Base-by-base conservation (phyloP, 2,329 filamentous ascomycete genomes). In the Fusarium robinianum region DNA sequence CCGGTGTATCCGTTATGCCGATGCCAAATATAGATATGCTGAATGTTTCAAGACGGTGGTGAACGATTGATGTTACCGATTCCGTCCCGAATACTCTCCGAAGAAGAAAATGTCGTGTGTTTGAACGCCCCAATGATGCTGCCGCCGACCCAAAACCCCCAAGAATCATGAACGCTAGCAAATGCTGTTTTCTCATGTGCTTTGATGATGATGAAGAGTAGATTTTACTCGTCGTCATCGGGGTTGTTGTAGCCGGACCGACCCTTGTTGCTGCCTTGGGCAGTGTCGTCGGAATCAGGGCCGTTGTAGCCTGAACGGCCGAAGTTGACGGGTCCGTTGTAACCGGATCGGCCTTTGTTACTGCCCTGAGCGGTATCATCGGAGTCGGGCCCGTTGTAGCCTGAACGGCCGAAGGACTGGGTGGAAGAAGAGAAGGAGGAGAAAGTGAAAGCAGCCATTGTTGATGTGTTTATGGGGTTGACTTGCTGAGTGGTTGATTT, bases 221-320 rank as follows among this genome's bases (percentile, higher is more conserved):
- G n/a, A n/a, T n/a, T 50, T 57, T 55, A 61, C 58, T 62, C 60
- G 25, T 60, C 65, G 43, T 67, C 65, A 46, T 59, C 57, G 54
- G 66, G 66, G 43, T 67, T 64, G 61, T 72, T 72, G 66, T 73
- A 73, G 42, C 70, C 69, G 40, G 65, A 70, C 62, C 65, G 71
- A 58, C 68, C 68, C 49, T 64, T 64, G 67, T 68, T 63, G n/a
- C n/a, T n/a, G 61, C 65, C 61, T 60, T 66, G 55, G 38, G 61
- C 50, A 46, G 54, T 47, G 25, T 57, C 53, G 11, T 57, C 53
- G 64, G n/a, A n/a, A n/a, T 58, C 63, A 33, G 58, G 55, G 47
- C 60, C 63, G 55, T 72, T 72, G 63, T 73, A 72, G 41, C 70
- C 69, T 36, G 63, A 67, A 55, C 71, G 71, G 57, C 72, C 72